Conservation (phyloP, 2,329 filamentous ascomycete genomes). For the Zymoseptoria crescenta region DNA sequence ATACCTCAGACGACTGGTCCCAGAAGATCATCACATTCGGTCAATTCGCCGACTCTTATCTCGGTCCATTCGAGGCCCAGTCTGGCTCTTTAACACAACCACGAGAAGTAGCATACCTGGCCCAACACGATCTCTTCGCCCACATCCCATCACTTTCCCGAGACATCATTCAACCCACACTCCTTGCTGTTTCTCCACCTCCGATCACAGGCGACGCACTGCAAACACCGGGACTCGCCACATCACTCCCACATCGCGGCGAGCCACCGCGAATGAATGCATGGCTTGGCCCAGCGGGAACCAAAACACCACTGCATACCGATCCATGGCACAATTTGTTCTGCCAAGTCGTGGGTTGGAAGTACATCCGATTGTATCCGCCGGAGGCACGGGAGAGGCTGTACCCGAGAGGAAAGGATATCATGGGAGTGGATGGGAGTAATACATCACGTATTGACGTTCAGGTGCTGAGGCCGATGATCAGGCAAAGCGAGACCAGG, state of each 20-base stretch:
- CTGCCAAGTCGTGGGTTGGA: conserved; percentile 78
- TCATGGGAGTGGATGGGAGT: conserved; percentile 72
- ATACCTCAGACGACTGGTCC: conserved; percentile 77
- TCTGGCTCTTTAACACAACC: conserved; percentile 1
- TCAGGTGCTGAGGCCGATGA: conserved; percentile 5
- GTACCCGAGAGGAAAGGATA: conserved; percentile 54
- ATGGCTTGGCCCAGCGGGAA: conserved; percentile 83
- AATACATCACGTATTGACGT: conserved; percentile 82
- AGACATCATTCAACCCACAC: conserved; percentile 76
- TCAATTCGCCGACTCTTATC: conserved; percentile 58
- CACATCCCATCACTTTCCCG: conserved; percentile 70
- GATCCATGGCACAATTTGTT: conserved; percentile 92
- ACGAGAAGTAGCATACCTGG: conserved; percentile 63
- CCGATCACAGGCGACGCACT: conserved; percentile 28
- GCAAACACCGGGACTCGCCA: conserved; percentile 15
- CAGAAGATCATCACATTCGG: conserved; percentile 71
- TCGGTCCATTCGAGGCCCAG: conserved; percentile 34
- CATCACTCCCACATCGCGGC: conserved; percentile 15
- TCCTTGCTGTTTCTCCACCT: conserved; percentile 67
- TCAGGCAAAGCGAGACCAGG: background rate
- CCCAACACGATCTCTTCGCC: conserved; percentile 78
- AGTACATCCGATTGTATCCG: conserved; percentile 84
- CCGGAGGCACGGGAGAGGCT: conserved; percentile 54
- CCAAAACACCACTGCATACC: conserved; percentile 87
- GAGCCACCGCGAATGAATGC: conserved; percentile 68